Percentiles rank a stretch among this genome's conserved stretches.
Evolutionary conservation across 2,329 filamentous ascomycete genomes (phyloP).

Genomic region (Tolypocladium guangdongense): DNA sequence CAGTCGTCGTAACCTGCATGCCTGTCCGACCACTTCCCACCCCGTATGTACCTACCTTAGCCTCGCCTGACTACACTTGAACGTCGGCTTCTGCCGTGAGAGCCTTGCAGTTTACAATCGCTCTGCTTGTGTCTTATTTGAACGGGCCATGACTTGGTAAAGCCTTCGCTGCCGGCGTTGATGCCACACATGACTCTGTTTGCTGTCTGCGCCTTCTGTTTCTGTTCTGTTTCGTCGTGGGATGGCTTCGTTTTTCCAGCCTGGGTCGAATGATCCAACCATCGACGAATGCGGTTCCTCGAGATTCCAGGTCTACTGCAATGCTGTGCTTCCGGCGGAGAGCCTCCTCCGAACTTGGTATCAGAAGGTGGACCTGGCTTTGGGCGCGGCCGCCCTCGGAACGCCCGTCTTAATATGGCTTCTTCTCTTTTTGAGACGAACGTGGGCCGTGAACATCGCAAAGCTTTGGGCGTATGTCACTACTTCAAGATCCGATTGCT

Average conservation of each 20-base stretch:
- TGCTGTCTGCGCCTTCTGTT: background rate
- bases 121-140: background rate
- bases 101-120: background rate
- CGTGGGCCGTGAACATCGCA: background rate
- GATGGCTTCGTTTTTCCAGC: conserved; percentile 25
- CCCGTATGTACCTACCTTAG: background rate
- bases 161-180: background rate
- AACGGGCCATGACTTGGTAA: background rate
- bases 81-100: background rate
- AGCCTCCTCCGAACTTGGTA: conserved; percentile 13
- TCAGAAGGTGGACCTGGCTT: conserved; percentile 15
- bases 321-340: conserved; percentile 12
- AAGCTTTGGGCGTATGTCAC: background rate
- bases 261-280: conserved; percentile 16
- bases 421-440: background rate
- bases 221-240: background rate
- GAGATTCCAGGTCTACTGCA: conserved; percentile 19
- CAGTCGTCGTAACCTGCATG: background rate
- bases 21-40: background rate
- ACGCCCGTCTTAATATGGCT: conserved; percentile 9
- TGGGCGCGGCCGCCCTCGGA: conserved; percentile 13
- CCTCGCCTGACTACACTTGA: background rate
- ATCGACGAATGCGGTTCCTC: conserved; percentile 11
- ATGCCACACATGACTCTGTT: background rate
- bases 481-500: background rate